A percentile compares a stretch with the other conserved stretches of the same genome.
Evolutionary conservation across 345 rosid genomes (phyloP).

Genomic region (Gossypium rotundifolium): DNA sequence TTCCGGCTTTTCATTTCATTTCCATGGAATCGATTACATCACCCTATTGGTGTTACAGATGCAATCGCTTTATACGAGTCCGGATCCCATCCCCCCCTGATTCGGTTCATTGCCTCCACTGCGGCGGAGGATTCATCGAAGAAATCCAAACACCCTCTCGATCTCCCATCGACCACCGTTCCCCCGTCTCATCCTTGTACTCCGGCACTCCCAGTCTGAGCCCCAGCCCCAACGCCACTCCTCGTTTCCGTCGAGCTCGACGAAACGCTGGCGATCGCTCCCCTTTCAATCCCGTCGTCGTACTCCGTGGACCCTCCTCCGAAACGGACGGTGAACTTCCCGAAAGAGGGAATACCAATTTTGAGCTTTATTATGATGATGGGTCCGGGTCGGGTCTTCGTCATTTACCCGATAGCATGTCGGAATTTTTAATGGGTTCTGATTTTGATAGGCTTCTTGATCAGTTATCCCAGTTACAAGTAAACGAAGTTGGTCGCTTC

Average conservation of each 20-base stretch:
- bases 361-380: constrained; percentile 57
- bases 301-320: constrained; percentile 37
- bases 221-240: constrained; percentile 14
- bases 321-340: constrained; percentile 22
- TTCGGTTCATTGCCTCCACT: constrained; percentile 38
- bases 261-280: constrained; percentile 52
- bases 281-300: constrained; percentile 56
- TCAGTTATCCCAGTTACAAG: constrained; percentile 51
- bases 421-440: constrained; percentile 70
- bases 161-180: constrained; percentile 24
- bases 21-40: constrained; percentile 30
- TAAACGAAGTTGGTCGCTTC: constrained; percentile 34
- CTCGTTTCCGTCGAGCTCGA: constrained; percentile 32
- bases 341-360: constrained; percentile 28
- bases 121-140: constrained; percentile 51
- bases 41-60: constrained; percentile 58
- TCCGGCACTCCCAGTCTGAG: constrained; percentile 10
- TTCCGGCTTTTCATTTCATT: neutral
- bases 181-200: constrained; percentile 23
- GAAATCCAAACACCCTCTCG: constrained; percentile 29
- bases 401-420: constrained; percentile 55
- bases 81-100: constrained; percentile 24
- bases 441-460: constrained; percentile 66
- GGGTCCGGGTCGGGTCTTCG: constrained; percentile 53
- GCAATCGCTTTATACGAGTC: constrained; percentile 32